These are phyloP conservation scores for Cordyceps tenuipes DNA, from an alignment of 2,329 filamentous ascomycete genomes.

Conservation along the genomic window DNA sequence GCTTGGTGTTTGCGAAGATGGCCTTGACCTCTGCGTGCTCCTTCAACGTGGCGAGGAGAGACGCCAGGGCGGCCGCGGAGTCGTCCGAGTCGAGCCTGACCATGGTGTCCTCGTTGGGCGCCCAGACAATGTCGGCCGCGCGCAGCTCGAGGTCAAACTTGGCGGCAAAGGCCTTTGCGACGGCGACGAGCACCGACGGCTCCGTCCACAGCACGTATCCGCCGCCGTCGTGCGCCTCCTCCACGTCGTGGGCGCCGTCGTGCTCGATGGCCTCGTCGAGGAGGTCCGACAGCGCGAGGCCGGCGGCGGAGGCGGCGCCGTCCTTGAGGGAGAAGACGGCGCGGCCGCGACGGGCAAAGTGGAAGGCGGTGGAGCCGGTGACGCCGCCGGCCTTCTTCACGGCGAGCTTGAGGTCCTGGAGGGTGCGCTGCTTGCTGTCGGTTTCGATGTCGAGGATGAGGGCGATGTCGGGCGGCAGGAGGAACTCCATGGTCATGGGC, in stretches of 20 bases:
- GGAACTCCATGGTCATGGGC: slow-evolving; percentile 66
- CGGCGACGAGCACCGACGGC: slow-evolving; percentile 24
- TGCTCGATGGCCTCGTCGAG: slow-evolving; percentile 73
- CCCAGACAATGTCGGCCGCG: slow-evolving; percentile 76
- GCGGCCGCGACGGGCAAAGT: slow-evolving; percentile 76
- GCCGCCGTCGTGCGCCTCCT: slow-evolving; percentile 52
- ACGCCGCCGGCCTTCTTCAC: slow-evolving; percentile 66
- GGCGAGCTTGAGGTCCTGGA: slow-evolving; percentile 63
- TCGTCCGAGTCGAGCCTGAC: slow-evolving; percentile 52
- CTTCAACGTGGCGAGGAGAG: slow-evolving; percentile 51
- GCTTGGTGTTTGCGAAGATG: slow-evolving; percentile 63
- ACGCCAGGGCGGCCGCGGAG: slow-evolving; percentile 47
- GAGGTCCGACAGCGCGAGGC: slow-evolving; percentile 58
- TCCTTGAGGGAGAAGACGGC: slow-evolving; percentile 56
- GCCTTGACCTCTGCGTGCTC: slow-evolving; percentile 68
- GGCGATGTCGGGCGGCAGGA: slow-evolving; percentile 68
- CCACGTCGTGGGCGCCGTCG: slow-evolving; percentile 68
- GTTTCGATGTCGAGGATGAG: slow-evolving; percentile 80
- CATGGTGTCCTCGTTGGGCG: slow-evolving; percentile 71
- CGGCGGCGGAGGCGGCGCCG: slow-evolving; percentile 38
- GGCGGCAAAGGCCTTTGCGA: slow-evolving; percentile 44
- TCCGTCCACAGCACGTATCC: slow-evolving; percentile 49
- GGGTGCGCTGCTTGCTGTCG: slow-evolving; percentile 65
- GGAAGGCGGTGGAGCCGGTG: slow-evolving; percentile 66
- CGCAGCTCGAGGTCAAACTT: slow-evolving; percentile 59